Evolutionary conservation across 495 filamentous ascomycete genomes (phyloP).

Genomic region (Xylaria flabelliformis): DNA sequence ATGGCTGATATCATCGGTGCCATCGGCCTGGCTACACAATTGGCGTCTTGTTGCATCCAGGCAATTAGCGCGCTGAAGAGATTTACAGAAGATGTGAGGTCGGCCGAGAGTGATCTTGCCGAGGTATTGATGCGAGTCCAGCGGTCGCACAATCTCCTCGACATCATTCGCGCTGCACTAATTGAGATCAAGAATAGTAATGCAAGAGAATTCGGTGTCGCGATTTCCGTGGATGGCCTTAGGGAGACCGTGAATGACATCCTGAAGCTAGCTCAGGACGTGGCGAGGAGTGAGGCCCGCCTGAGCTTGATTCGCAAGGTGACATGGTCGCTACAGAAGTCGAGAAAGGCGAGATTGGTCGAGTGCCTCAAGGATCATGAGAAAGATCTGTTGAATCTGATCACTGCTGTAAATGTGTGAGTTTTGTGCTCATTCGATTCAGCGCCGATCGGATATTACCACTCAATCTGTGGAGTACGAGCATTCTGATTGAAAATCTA

Average conservation of each 20-base stretch:
- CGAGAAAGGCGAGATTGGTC: neutral
- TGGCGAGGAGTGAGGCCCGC: neutral
- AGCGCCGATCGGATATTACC: neutral
- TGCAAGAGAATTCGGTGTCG: neutral
- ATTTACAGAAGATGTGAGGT: neutral
- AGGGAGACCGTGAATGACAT: neutral
- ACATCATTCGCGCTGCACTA: neutral
- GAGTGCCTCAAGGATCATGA: neutral
- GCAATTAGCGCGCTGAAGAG: neutral
- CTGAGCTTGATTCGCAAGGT: neutral
- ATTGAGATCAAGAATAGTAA: neutral
- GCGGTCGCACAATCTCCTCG: neutral
- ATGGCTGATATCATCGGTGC: neutral
- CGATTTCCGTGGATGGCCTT: neutral
- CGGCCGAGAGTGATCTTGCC: neutral
- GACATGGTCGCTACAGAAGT: neutral
- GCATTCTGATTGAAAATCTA: neutral
- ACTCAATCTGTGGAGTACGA: neutral
- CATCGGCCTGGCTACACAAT: neutral
- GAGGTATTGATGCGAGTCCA: constrained; percentile 1
- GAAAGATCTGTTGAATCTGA: neutral
- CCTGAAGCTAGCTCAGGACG: neutral
- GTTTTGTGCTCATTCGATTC: neutral
- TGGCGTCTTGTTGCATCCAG: neutral
- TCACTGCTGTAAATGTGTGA: neutral